phyloP scores from a whole-genome alignment of 2,329 filamentous ascomycete species.

The Hawksworthiomyces lignivorus region DNA sequence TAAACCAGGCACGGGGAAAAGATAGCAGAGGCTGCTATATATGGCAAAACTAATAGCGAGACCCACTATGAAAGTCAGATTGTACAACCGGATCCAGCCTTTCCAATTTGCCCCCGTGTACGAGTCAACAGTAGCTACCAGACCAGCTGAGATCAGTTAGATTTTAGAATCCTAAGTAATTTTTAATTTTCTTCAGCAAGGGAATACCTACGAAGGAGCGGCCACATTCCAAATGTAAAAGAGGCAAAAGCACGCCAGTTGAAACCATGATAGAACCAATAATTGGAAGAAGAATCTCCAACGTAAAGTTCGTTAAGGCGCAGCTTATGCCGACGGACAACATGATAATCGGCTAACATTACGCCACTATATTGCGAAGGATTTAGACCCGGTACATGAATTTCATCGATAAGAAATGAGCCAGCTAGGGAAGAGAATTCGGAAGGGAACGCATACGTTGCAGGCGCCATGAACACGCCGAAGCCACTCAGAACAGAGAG shows the following conservation, averaged over 20 bases:
- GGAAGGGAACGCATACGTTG: conserved; percentile 18
- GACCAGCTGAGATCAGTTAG: conserved; percentile 11
- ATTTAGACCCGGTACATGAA: too few species aligned
- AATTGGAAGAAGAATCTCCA: conserved; percentile 27
- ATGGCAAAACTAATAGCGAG: conserved; percentile 30
- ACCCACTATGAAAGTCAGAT: conserved; percentile 33
- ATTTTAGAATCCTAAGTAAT: too few species aligned
- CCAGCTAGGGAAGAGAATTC: too few species aligned
- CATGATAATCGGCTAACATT: conserved; percentile 13
- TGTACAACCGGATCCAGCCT: conserved; percentile 30
- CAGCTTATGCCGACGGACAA: conserved; percentile 26
- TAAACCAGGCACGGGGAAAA: conserved; percentile 12
- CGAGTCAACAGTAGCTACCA: conserved; percentile 14
- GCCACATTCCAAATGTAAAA: conserved; percentile 24
- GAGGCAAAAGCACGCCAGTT: conserved; percentile 25
- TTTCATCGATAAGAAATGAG: too few species aligned
- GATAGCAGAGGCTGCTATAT: conserved; percentile 10
- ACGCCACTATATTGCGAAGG: conserved; percentile 9
- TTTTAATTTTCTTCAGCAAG: not conserved
- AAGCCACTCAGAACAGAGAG: conserved; percentile 21
- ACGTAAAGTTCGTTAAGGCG: conserved; percentile 36
- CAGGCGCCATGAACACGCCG: conserved; percentile 37
- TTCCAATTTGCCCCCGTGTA: conserved; percentile 15
- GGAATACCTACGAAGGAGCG: conserved; percentile 21
- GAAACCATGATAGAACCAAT: conserved; percentile 34